Evolutionary conservation across 2,329 filamentous ascomycete species (phyloP), one percentile per base, ranked within the genome.

Genomic region (Catunica adiposa): DNA sequence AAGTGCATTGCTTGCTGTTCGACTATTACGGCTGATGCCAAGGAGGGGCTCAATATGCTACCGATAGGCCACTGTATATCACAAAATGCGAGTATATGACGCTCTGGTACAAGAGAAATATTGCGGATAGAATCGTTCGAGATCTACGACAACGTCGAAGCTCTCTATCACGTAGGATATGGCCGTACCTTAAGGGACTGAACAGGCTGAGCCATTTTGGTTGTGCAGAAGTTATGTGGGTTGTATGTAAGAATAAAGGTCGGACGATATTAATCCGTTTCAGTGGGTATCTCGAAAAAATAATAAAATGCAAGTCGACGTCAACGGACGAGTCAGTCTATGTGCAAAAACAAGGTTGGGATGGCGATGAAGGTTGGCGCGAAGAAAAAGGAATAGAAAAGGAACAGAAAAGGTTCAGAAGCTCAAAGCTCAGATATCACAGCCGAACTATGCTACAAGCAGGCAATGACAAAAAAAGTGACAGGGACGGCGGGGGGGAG

Each of bases 111-210:
- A n/a, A n/a, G n/a, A n/a, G n/a, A n/a, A n/a, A n/a, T n/a, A n/a
- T n/a, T n/a, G n/a, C n/a, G 7, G 1, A 1, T n/a, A 14, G n/a
- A 17, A 9, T 46, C 15, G 42, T 8, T n/a, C 8, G 8, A 48
- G 42, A 23, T 9, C 22, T 48, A 8, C 26, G 4, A 48, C 11
- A 15, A 25, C 2, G 22, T 9, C n/a, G 26, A 22, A n/a, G 15
- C 40, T 44, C 15, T 44, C 20, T 17, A 4, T 44, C 20, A 44
- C 20, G 15, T 44, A 20, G n/a, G 26, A 20, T 42, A n/a, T 7
- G 38, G 52, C 37, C 74, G 63, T 74, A 92, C 88, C 86, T 95
- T 94, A 68, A 94, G 74, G 64, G 87, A 94, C 74, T 94, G 87
- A 66, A 89, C 90, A 60, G 83, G 84, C 70, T 84, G 82, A 66